phyloP scores from a whole-genome alignment of 2,329 filamentous ascomycete species.

The Byssoonygena ceratinophila region DNA sequence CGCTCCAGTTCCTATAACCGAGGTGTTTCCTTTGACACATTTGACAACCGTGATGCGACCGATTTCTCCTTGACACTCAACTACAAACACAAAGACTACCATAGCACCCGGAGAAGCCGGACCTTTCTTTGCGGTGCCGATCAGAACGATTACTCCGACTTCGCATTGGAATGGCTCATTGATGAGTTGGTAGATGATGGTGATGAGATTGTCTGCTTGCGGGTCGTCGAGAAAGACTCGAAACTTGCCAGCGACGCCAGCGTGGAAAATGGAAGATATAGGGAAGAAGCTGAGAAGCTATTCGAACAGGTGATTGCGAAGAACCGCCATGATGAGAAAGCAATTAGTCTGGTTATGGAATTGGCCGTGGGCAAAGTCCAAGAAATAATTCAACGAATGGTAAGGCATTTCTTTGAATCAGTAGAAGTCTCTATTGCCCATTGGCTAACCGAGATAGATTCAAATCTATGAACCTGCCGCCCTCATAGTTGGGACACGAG shows the following conservation, averaged over 20 bases:
- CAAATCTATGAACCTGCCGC: conserved; percentile 85
- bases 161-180: conserved; percentile 83
- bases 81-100: conserved; percentile 76
- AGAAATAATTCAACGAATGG: conserved; percentile 80
- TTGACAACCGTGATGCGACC: conserved; percentile 54
- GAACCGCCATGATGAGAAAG: conserved; percentile 65
- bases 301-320: conserved; percentile 68
- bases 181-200: conserved; percentile 88
- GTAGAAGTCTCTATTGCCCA: neutral
- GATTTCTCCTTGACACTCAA: conserved; percentile 73
- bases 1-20: conserved; percentile 49
- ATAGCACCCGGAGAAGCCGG: conserved; percentile 65
- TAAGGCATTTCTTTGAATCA: conserved; percentile 34
- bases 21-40: conserved; percentile 65
- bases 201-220: conserved; percentile 82
- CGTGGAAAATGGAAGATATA: conserved; percentile 59
- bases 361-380: conserved; percentile 83
- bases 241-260: conserved; percentile 53
- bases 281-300: conserved; percentile 61
- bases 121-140: conserved; percentile 88
- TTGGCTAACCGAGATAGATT: conserved; percentile 47
- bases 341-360: conserved; percentile 75
- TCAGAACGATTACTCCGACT: conserved; percentile 83
- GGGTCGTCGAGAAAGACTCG: conserved; percentile 74
- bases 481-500: conserved; percentile 79